Evolutionary conservation across 768 basidiomycete species (phyloP), one percentile per base, ranked within the genome.

Genomic region (Scleroderma bovista): DNA sequence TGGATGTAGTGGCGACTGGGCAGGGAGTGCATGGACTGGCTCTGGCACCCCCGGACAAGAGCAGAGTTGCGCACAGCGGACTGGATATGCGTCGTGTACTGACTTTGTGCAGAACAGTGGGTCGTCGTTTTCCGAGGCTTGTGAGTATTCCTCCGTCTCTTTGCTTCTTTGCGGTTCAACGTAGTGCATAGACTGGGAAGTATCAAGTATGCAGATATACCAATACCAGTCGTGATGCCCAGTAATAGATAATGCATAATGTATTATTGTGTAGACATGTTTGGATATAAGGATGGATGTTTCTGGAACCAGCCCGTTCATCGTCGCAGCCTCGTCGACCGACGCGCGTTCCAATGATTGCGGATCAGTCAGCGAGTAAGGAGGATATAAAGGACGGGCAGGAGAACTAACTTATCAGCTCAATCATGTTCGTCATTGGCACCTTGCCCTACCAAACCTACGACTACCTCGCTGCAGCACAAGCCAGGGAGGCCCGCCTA

Each of bases 21-120:
- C 93, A 11, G 81, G 83, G 43, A 71, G 70, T 41, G 85, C 80
- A n/a, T 97, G 93, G 93, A 71, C 68, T 44, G 53, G 59, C 20
- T 68, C 84, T 44, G 89, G 89, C 26, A 76, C 85, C 47, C 88
- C 88, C 16, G 93, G 93, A 46, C 93, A 94, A 70, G 81, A 80
- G 16, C 79, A 86, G 64, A 92, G 87, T 65, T 97, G 93, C 60
- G 88, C 89, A 15, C 72, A 81, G 57, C 75, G 78, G 57, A 97
- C 93, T 13, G 92, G 91, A 36, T 83, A 81, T 65, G 71, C 85
- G 22, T 88, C 85, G 5, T 97, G 93, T 57, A 76, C 83, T 46
- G 80, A 81, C 13, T 97, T 83, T 64, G 84, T 96, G 23, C 74
- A 74, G 53, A 79, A 79, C 37, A 82, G 76, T 47, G 93, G 94